Evolutionary conservation across 129 eudicot genomes (phyloP).

Genomic region (Dittrichia graveolens): DNA sequence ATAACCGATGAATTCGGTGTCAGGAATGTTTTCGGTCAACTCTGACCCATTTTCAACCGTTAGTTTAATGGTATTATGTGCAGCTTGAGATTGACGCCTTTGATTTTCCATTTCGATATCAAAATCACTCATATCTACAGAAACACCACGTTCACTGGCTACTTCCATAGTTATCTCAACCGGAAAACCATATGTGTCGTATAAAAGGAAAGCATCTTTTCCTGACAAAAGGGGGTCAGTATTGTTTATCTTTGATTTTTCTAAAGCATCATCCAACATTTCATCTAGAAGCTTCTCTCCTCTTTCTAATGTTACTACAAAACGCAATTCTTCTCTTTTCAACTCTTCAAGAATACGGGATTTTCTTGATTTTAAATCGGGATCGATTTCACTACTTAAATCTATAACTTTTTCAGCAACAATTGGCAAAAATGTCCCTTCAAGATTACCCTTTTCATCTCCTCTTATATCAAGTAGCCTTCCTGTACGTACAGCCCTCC

Average conservation of each 20-base stretch:
- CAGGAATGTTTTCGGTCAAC: constrained; percentile 51
- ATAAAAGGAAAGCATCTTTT: constrained; percentile 81
- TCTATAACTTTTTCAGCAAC: constrained; percentile 81
- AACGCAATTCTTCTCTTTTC: constrained; percentile 77
- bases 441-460: constrained; percentile 63
- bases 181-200: constrained; percentile 86
- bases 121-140: constrained; percentile 71
- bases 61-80: constrained; percentile 83
- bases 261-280: constrained; percentile 60
- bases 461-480: constrained; percentile 80
- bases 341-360: constrained; percentile 75
- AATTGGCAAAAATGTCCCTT: constrained; percentile 80
- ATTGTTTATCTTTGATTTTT: constrained; percentile 37
- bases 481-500: constrained; percentile 85
- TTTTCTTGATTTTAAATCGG: constrained; percentile 58
- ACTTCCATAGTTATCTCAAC: constrained; percentile 89
- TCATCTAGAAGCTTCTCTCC: constrained; percentile 84
- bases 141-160: constrained; percentile 74
- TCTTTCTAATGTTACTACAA: constrained; percentile 73
- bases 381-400: constrained; percentile 63
- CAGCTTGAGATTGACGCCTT: constrained; percentile 94
- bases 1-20: constrained; percentile 81
- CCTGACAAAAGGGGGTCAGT: constrained; percentile 63
- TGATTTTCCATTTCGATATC: constrained; percentile 90
- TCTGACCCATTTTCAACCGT: constrained; percentile 71